Conservation (phyloP, 345 rosid genomes). For the Rhodamnia rubescens region DNA sequence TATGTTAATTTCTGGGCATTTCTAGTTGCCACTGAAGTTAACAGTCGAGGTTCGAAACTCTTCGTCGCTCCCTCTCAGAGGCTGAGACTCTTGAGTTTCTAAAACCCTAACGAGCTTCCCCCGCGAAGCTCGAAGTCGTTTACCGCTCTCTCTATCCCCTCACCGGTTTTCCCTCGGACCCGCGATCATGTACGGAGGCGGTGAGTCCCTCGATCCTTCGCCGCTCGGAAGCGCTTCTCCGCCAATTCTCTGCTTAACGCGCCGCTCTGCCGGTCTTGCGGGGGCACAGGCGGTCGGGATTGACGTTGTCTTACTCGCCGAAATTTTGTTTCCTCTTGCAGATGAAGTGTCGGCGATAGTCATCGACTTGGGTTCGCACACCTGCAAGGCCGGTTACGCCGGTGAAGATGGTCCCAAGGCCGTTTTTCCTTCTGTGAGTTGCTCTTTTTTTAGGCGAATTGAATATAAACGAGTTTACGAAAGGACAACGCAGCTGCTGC, state of each 20-base stretch:
- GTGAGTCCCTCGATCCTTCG: conserved; percentile 24
- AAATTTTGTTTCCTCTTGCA: conserved; percentile 14
- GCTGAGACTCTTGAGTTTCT: neutral
- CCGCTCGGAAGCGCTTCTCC: neutral
- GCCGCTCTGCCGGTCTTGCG: neutral
- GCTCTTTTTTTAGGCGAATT: neutral
- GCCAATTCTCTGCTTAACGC: neutral
- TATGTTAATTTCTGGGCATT: neutral
- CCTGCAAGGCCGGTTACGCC: conserved; percentile 99
- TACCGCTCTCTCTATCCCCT: neutral
- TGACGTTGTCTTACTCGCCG: neutral
- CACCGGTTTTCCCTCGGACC: neutral
- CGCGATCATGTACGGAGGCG: conserved; percentile 89
- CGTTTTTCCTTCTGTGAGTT: conserved; percentile 86
- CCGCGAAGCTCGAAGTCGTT: neutral
- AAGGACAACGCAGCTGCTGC: neutral
- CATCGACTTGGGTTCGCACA: conserved; percentile 95
- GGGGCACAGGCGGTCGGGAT: neutral
- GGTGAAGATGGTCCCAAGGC: conserved; percentile 99
- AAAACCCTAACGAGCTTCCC: neutral
- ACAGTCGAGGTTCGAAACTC: neutral
- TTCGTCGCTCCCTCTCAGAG: neutral
- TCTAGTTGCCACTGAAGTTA: neutral
- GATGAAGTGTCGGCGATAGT: conserved; percentile 99
- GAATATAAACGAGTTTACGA: neutral